These are phyloP conservation scores for Pichia deserticola DNA, from an alignment of 805 yeast species.

Conservation along the genomic window DNA sequence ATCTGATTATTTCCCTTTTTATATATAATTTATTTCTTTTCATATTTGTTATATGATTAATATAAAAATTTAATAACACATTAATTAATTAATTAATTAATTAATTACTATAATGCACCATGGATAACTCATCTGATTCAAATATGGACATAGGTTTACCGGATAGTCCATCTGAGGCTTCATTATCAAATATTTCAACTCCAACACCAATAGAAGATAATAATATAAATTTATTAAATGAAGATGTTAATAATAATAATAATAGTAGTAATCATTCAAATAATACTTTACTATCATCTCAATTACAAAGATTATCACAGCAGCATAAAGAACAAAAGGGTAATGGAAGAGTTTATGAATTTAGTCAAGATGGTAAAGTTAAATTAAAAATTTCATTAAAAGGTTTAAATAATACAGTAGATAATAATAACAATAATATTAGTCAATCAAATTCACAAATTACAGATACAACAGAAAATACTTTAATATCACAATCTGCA, in stretches of 20 bases:
- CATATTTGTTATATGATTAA: no score
- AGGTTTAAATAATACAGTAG: neutral
- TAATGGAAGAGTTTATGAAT: conserved; percentile 3
- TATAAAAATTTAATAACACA: no score
- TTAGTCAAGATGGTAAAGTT: conserved; percentile 2
- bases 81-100: no score
- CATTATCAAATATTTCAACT: neutral
- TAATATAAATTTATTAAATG: no score
- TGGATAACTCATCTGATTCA: neutral
- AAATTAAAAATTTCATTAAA: conserved; percentile 7
- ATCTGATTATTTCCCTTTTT: no score
- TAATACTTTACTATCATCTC: neutral
- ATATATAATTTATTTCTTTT: no score
- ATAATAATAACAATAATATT: neutral
- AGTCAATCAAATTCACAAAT: neutral
- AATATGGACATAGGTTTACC: neutral
- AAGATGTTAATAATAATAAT: no score
- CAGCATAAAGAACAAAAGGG: neutral
- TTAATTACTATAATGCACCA: neutral
- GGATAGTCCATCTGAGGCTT: conserved; percentile 1
- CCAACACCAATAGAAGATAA: neutral
- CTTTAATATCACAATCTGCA: neutral
- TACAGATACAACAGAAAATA: no score
- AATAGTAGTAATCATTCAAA: neutral
- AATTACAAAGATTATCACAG: neutral